Percentiles rank a stretch among this genome's conserved stretches.
Conservation (phyloP, 2,329 filamentous ascomycete species). For the Myriangium duriaei region DNA sequence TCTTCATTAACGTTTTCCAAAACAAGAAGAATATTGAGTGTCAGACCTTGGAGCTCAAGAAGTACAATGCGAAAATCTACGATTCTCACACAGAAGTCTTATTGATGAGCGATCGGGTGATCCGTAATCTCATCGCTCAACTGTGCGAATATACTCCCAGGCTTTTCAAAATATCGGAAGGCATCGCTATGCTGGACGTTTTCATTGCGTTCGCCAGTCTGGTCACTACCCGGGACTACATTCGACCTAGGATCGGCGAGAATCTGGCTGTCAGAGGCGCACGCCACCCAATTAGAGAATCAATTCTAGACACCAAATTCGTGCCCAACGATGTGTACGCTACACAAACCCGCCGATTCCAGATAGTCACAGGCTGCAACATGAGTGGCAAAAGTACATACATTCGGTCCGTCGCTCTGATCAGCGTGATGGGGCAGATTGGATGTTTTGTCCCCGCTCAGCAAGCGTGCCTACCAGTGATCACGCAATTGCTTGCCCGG, state of each 20-base stretch:
- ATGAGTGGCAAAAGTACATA: conserved; percentile 98
- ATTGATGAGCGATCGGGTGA: conserved; percentile 61
- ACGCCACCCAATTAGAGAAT: conserved; percentile 69
- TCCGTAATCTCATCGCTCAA: conserved; percentile 58
- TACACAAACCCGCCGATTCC: conserved; percentile 67
- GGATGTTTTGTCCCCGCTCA: conserved; percentile 80
- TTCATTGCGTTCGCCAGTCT: conserved; percentile 58
- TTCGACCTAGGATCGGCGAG: conserved; percentile 50
- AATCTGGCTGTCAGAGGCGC: conserved; percentile 61
- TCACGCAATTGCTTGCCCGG: conserved; percentile 74
- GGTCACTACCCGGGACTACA: conserved; percentile 54
- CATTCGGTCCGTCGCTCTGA: conserved; percentile 70
- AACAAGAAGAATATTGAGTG: conserved; percentile 73
- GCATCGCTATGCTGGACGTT: conserved; percentile 67
- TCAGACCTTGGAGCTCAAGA: conserved; percentile 72
- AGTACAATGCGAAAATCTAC: conserved; percentile 60
- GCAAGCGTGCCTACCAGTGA: conserved; percentile 69
- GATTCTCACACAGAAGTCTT: conserved; percentile 77
- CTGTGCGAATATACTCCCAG: conserved; percentile 58
- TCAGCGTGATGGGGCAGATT: conserved; percentile 87
- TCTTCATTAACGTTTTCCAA: conserved; percentile 65
- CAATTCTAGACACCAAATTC: conserved; percentile 54
- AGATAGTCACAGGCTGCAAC: conserved; percentile 90
- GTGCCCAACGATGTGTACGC: conserved; percentile 87
- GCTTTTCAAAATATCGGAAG: conserved; percentile 76